Base-by-base conservation (phyloP, 2,329 filamentous ascomycete species). In the Penicillium sclerotigenum region DNA sequence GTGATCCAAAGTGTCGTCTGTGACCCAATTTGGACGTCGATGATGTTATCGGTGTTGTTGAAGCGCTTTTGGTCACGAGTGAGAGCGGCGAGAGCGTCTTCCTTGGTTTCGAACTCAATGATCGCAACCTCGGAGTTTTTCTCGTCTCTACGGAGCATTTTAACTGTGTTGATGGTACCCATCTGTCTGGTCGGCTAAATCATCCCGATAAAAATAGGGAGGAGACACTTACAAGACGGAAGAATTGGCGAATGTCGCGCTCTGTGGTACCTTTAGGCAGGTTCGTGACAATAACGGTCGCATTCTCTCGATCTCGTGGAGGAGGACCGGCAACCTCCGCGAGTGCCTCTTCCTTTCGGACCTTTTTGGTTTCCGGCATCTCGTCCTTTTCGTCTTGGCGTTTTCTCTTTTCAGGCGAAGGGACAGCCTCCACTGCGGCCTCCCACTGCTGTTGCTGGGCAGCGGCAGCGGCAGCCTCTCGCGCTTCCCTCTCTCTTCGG, bases 291-390 rank as follows among this genome's bases (percentile, higher is more conserved):
- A 95, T 84, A 46, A 97, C 82, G 0, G 90, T 92, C 0, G 91
- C 88, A 72, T 97, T 89, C 70, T 99, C 94, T 40, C 94, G 87
- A 73, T 99, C 92, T 53, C 94, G 87, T 72, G 90, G 93, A 29
- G 80, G 73, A 29, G 77, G 20, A n/a, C 29, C 71, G 56, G 59
- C 64, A 47, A 59, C 65, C 64, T 67, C 66, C 11, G 73, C 73
- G 14, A 70, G 65, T 14, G 63, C 56, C 22, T 59, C 61, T 18
- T 77, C 47, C 13, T 38, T 52, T 34, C 53, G 40, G n/a, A 50
- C 47, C 40, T 56, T 56, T 34, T 56, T 56, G 10, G 33, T 51
- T 26, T 45, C 41, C 14, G 47, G 53, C 53, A 56, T 46, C n/a
- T 33, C 52, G 6, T 52, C 53, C 1, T 74, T 65, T 31, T 81